Percentiles rank a stretch among this genome's conserved stretches.
These are phyloP conservation scores for Boletellus ananas DNA, from an alignment of 768 basidiomycete species.

Conservation along the genomic window DNA sequence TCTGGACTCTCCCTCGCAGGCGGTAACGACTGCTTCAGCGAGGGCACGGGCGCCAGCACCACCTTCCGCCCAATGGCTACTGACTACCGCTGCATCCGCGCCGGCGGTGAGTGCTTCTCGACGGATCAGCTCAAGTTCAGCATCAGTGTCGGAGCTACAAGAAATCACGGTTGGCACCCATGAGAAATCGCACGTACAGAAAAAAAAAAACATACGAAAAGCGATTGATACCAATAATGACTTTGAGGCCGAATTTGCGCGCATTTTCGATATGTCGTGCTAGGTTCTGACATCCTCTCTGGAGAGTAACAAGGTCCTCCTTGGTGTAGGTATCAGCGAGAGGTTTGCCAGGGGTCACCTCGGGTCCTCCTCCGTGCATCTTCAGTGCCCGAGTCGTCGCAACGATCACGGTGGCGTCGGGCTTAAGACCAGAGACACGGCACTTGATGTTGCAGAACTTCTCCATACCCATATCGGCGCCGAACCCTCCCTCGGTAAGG, in stretches of 20 bases:
- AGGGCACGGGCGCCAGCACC: slow-evolving; percentile 86
- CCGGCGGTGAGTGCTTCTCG: slow-evolving; percentile 78
- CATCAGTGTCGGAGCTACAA: slow-evolving; percentile 77
- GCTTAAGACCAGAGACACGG: slow-evolving; percentile 85
- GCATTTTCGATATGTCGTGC: slow-evolving; percentile 92
- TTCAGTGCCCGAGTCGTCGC: slow-evolving; percentile 97
- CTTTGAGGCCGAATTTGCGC: slow-evolving; percentile 94
- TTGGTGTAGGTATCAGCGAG: slow-evolving; percentile 91
- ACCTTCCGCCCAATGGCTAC: slow-evolving; percentile 97
- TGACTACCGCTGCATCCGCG: slow-evolving; percentile 92
- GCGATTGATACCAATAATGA: slow-evolving; percentile 92
- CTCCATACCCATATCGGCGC: slow-evolving; percentile 99
- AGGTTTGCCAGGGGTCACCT: slow-evolving; percentile 93
- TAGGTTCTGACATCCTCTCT: slow-evolving; percentile 91
- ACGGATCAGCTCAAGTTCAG: slow-evolving; percentile 84
- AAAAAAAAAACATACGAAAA: slow-evolving; percentile 66
- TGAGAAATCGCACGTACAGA: not conserved
- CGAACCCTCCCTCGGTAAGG: slow-evolving; percentile 97
- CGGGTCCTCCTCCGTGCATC: slow-evolving; percentile 99
- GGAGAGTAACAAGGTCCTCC: slow-evolving; percentile 85
- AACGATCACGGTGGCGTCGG: slow-evolving; percentile 93
- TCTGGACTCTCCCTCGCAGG: slow-evolving; percentile 75
- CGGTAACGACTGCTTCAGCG: slow-evolving; percentile 86
- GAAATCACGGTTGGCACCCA: not conserved
- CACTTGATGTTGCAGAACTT: slow-evolving; percentile 99